Base-by-base conservation (phyloP, 129 eudicot species). In the Kitagawia praeruptora region DNA sequence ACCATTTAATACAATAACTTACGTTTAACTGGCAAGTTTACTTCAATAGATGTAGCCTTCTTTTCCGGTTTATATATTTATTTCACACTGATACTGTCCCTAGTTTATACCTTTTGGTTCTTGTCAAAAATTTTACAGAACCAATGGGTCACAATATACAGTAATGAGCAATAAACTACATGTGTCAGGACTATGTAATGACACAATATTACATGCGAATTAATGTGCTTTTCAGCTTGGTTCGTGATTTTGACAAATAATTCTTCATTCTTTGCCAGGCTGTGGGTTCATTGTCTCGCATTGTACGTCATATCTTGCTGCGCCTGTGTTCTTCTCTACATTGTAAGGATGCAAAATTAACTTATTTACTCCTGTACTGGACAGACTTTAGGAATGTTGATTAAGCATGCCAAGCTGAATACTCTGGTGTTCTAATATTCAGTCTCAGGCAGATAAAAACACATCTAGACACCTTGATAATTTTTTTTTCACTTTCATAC, bases 281-380 rank as follows among this genome's bases (percentile, higher is more conserved):
- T 95, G 19, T 88, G 97, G 96, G 96, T 87, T 41, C 98, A 95
- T 75, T 92, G 92, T 81, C 87, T 90, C 42, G 94, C 97, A 7
- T 83, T 95, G 38, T 92, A 95, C 75, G 44, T 91, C 76, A 86
- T 95, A 81, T 72, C 97, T 54, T 85, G 70, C 79, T 85, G 87
- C 38, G 89, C 97, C 38, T 95, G 96, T 74, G 79, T 81, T 82
- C 96, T 95, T 77, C 93, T 95, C 46, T 92, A 95, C 93, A 80
- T 87, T 75, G 98, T 95, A 95, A 92, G 98, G 75, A 87, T 83
- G 75, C 41, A 12, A 40, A 46, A 46, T 14, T 27, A 12, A 13
- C 13, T 46, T 39, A 7, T 70, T 39, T 70, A 19, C 75, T 37
- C 47, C 47, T 13, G 46, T 39, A 18, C 42, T 5, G 46, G 45